Evolutionary conservation across 73 alveolate species (phyloP).

Genomic region (Paramecium tetraurelia): DNA sequence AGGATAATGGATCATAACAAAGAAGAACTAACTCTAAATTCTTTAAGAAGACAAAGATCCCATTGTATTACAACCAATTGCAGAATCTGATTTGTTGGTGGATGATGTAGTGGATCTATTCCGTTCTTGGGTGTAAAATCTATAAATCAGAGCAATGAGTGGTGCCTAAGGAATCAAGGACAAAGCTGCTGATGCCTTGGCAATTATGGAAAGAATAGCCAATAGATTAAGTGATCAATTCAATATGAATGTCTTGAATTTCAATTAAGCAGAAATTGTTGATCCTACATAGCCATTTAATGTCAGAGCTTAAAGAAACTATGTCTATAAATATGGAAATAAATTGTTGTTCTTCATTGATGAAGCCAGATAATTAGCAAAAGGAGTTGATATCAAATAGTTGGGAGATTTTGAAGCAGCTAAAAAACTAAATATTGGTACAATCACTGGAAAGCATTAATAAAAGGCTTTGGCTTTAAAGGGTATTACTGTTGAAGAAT

Average conservation of each 20-base stretch:
- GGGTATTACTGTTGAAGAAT: constrained; percentile 42
- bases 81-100: constrained; percentile 10
- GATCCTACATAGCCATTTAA: constrained; percentile 50
- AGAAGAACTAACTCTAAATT: neutral
- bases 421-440: constrained; percentile 39
- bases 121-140: constrained; percentile 10
- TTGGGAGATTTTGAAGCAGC: constrained; percentile 43
- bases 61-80: neutral
- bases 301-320: constrained; percentile 54
- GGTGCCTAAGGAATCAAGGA: neutral
- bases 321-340: constrained; percentile 50
- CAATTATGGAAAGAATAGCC: neutral
- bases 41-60: neutral
- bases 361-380: constrained; percentile 49
- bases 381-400: constrained; percentile 30
- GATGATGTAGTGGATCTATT: constrained; percentile 50
- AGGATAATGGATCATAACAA: constrained; percentile 6
- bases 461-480: neutral
- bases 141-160: neutral
- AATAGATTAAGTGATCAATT: constrained; percentile 12
- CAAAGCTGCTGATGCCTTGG: neutral
- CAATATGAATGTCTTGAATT: constrained; percentile 13
- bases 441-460: neutral
- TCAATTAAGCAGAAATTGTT: constrained; percentile 7
- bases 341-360: constrained; percentile 43